These are phyloP conservation scores for Fusarium bactridioides DNA, from an alignment of 2,329 filamentous ascomycete species.

Conservation along the genomic window DNA sequence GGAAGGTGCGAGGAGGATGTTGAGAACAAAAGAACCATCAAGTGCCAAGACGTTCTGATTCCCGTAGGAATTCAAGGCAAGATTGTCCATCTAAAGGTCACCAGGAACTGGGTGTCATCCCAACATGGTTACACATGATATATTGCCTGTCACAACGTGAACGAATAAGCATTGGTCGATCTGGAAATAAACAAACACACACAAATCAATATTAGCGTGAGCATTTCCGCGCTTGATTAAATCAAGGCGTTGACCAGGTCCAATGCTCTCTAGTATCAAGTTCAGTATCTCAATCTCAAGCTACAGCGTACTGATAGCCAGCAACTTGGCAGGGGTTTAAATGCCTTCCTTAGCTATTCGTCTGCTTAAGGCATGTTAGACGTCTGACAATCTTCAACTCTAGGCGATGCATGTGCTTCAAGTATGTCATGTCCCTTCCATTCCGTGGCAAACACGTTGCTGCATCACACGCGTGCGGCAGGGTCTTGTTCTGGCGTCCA, in stretches of 20 bases:
- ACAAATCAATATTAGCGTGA: neutral
- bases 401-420: neutral
- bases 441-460: neutral
- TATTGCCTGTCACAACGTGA: neutral
- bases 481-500: neutral
- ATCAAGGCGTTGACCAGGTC: neutral
- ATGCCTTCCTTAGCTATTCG: constrained; percentile 1
- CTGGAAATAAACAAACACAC: neutral
- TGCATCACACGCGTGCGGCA: neutral
- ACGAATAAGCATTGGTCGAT: neutral
- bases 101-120: neutral
- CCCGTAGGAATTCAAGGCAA: neutral
- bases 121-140: constrained; percentile 2
- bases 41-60: neutral
- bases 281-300: constrained; percentile 11
- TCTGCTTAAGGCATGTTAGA: neutral
- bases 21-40: neutral
- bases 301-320: constrained; percentile 5
- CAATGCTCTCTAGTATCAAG: neutral
- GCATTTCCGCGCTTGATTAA: neutral
- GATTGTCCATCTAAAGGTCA: neutral
- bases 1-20: neutral
- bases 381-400: neutral
- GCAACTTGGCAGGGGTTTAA: neutral
- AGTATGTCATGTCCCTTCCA: neutral